Evolutionary conservation across 257 asterid species (phyloP).

Genomic region (Nyctanthes arbortristis): DNA sequence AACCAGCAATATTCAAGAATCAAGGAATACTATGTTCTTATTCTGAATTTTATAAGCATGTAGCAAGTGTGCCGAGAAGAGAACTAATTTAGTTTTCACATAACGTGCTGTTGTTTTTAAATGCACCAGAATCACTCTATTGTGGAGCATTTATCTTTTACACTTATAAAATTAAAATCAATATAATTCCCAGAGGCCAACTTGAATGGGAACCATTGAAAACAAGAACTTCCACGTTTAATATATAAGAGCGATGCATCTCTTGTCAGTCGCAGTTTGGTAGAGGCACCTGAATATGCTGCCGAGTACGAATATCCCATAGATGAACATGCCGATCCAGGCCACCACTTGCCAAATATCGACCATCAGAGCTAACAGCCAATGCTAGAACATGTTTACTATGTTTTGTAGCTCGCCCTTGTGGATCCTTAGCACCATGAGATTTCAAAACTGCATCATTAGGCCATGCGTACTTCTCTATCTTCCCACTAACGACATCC

Average conservation of each 20-base stretch:
- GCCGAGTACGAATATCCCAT: constrained; percentile 88
- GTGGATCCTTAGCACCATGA: constrained; percentile 73
- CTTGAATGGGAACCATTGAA: not conserved
- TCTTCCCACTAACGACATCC: constrained; percentile 82
- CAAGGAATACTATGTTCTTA: not conserved
- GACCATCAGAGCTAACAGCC: constrained; percentile 90
- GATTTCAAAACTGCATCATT: constrained; percentile 68
- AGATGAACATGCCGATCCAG: constrained; percentile 93
- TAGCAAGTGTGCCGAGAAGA: not conserved
- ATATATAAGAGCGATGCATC: not conserved
- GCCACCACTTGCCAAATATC: constrained; percentile 95
- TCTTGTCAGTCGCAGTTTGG: not conserved
- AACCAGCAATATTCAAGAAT: not conserved
- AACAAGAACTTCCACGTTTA: not conserved
- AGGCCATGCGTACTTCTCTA: constrained; percentile 80
- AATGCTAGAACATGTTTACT: constrained; percentile 76
- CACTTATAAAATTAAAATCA: constrained; percentile 1
- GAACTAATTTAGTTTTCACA: constrained; percentile 9
- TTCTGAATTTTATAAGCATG: not conserved
- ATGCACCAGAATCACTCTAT: not conserved
- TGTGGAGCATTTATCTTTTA: not conserved
- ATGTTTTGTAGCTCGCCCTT: constrained; percentile 76
- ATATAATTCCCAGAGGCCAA: not conserved
- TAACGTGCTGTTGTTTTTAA: not conserved
- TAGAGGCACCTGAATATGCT: constrained; percentile 72